Conservation (phyloP, 140 eudicot genomes). For the Stevia rebaudiana region DNA sequence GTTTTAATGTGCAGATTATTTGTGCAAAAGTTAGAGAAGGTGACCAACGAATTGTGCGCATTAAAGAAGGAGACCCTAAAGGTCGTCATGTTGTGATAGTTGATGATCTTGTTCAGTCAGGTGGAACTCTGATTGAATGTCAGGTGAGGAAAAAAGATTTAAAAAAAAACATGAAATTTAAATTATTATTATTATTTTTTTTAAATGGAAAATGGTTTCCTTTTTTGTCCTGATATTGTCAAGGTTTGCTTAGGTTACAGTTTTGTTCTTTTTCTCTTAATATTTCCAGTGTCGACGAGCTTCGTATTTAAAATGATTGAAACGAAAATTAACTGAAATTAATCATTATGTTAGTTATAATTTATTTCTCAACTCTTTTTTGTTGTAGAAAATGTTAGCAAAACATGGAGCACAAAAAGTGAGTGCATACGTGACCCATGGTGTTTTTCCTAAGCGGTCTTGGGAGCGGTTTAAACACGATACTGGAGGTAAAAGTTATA, state of each 20-base stretch:
- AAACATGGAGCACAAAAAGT: constrained; percentile 85
- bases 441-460: constrained; percentile 86
- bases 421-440: constrained; percentile 97
- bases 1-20: constrained; percentile 49
- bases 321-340: neutral
- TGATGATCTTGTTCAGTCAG: constrained; percentile 98
- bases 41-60: constrained; percentile 83
- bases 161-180: neutral
- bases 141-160: constrained; percentile 47
- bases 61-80: constrained; percentile 94
- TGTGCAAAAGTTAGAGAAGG: constrained; percentile 99
- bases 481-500: constrained; percentile 47
- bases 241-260: neutral
- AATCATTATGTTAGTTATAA: neutral
- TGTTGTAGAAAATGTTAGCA: constrained; percentile 74
- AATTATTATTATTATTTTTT: neutral
- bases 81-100: constrained; percentile 98
- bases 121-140: constrained; percentile 90
- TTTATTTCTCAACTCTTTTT: neutral
- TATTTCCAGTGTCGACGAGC: neutral
- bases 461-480: constrained; percentile 94
- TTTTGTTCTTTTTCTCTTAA: neutral
- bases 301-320: neutral
- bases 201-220: neutral
- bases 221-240: too few relatives aligned